phyloP scores from a whole-genome alignment of 2,329 filamentous ascomycete genomes.

The Trichoderma arundinaceum region DNA sequence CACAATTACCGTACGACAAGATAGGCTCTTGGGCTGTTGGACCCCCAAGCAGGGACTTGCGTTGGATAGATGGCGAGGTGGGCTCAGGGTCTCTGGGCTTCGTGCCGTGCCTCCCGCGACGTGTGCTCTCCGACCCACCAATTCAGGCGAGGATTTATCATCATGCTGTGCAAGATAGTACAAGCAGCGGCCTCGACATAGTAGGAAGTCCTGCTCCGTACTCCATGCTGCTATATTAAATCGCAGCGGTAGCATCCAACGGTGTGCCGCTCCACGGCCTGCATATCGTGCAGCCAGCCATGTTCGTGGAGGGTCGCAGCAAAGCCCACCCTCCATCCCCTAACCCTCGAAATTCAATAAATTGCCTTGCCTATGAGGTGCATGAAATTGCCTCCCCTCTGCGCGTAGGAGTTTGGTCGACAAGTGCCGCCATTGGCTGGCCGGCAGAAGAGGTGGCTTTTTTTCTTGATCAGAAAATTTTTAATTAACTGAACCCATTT shows the following conservation, averaged over 20 bases:
- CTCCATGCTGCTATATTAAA: background rate
- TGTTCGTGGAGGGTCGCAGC: conserved; percentile 13
- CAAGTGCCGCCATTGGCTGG: conserved; percentile 26
- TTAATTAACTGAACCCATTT: background rate
- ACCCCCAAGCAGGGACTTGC: background rate
- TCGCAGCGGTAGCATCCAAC: conserved; percentile 1
- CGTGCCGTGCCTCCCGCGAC: conserved; percentile 28
- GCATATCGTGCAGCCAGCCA: background rate
- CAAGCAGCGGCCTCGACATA: background rate
- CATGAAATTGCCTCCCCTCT: conserved; percentile 11
- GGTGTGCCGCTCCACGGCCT: background rate
- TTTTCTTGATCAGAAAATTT: background rate
- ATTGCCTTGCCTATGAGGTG: conserved; percentile 4
- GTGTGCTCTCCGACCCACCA: conserved; percentile 9
- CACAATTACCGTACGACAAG: background rate
- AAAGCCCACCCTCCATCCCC: background rate
- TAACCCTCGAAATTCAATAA: background rate
- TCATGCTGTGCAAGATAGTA: background rate
- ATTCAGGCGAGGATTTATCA: background rate
- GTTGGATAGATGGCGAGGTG: background rate
- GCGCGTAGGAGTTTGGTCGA: background rate
- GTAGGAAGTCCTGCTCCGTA: background rate
- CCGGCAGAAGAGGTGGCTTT: conserved; percentile 4
- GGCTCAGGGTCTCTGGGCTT: conserved; percentile 20
- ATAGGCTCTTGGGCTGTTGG: too few relatives aligned